Evolutionary conservation across 768 basidiomycete species (phyloP), one percentile per base, ranked within the genome.

Genomic region (Tephrocybe sp.): DNA sequence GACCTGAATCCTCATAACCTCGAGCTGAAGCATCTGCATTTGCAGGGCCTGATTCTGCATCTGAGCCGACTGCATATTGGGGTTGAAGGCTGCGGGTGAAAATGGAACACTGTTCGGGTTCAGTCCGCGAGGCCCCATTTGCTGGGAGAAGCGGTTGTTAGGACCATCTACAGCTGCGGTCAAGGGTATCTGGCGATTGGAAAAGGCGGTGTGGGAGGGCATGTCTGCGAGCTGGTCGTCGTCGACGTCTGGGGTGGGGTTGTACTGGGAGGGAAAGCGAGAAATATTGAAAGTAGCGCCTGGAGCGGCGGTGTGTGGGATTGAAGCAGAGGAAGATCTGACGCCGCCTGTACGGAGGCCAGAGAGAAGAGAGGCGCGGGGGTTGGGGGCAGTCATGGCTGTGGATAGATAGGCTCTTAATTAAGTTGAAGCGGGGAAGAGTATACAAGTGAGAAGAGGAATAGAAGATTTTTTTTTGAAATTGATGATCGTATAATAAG

Each of bases 341-440:
- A 93, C 92, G 41, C 91, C 91, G 65, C 91, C 92, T 46, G 91
- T 93, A 65, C 91, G 87, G 63, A 93, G 89, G 59, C 88, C 89
- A 52, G 86, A 77, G 68, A 93, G 89, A 63, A 93, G 89, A 54
- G 89, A 88, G 43, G 92, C 89, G 60, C 91, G 88, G 55, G 74
- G 71, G 66, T 76, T 84, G 60, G 77, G 62, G 43, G 73, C 71
- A 64, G 77, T 67, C 77, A 78, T 78, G 65, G 67, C 60, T 65
- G 61, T 52, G 48, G 66, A 67, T 64, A 64, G 67, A 70, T 65
- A 65, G 58, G 60, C 39, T 60, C 57, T 56, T 60, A 62, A 72
- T 69, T 72, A 73, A 60, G 67, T 51, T 24, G 68, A 64, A 66
- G 51, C 64, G 64, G 58, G 56, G 53, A 68, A 63, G 62, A 59